phyloP scores from a whole-genome alignment of 2,329 filamentous ascomycete genomes.

The Diaporthe citriasiana region DNA sequence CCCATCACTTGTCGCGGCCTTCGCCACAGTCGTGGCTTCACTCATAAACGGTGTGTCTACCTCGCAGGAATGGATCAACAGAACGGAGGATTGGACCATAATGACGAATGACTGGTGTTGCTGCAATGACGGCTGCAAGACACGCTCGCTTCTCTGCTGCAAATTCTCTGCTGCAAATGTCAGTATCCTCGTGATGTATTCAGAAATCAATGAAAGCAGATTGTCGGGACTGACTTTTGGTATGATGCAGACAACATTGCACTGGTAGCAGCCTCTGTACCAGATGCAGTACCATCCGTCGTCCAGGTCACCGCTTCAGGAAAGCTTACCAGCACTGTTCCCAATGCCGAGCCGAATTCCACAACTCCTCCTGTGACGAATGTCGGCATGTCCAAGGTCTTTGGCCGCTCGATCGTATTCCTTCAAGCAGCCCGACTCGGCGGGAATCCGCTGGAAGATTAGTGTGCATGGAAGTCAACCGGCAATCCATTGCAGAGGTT shows the following conservation, averaged over 20 bases:
- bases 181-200: not conserved
- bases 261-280: not conserved
- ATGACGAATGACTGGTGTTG: not conserved
- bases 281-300: not conserved
- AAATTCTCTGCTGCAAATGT: not conserved
- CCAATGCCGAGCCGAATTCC: not conserved
- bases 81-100: not conserved
- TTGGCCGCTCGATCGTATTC: not conserved
- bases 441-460: not conserved
- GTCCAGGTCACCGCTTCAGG: too few relatives aligned
- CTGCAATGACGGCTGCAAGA: not conserved
- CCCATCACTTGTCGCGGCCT: not conserved
- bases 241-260: not conserved
- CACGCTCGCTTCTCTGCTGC: not conserved
- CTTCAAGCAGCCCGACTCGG: not conserved
- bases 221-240: not conserved
- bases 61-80: not conserved
- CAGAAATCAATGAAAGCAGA: not conserved
- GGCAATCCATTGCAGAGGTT: not conserved
- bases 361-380: not conserved
- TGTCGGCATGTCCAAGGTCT: not conserved
- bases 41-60: not conserved
- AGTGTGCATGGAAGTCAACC: not conserved
- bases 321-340: not conserved
- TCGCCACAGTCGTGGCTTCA: not conserved